These are phyloP conservation scores for Theileria orientalis DNA, from an alignment of 169 alveolate species.

Conservation along the genomic window DNA sequence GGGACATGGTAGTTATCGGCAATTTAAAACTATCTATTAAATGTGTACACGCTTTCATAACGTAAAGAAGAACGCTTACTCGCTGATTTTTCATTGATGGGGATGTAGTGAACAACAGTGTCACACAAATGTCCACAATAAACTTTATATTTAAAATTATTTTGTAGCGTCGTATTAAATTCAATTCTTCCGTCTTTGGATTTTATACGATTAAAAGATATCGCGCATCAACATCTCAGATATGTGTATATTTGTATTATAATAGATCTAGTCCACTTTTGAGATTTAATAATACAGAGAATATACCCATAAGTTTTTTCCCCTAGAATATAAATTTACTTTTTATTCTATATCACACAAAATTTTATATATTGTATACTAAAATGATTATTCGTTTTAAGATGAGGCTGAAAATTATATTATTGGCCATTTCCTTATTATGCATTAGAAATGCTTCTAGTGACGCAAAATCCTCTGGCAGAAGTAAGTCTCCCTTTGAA, in stretches of 20 bases:
- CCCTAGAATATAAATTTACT: background rate
- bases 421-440: background rate
- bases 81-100: slow-evolving; percentile 11
- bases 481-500: background rate
- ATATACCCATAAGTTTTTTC: background rate
- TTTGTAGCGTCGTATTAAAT: background rate
- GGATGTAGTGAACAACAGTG: slow-evolving; percentile 19
- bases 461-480: background rate
- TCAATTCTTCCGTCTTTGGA: background rate
- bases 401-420: background rate
- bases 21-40: too few species aligned
- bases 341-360: too few species aligned
- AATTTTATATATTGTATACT: background rate
- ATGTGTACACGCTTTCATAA: too few species aligned
- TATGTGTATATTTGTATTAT: slow-evolving; percentile 10
- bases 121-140: slow-evolving; percentile 12
- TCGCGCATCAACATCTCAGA: background rate
- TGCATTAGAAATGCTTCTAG: background rate
- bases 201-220: background rate
- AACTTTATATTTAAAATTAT: slow-evolving; percentile 1
- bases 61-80: too few species aligned
- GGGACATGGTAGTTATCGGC: too few species aligned
- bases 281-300: background rate
- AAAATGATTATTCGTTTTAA: background rate
- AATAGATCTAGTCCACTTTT: background rate